These are phyloP conservation scores for Dendrocalamus latiflorus DNA, from an alignment of 202 grass and related monocot genomes.

Conservation along the genomic window DNA sequence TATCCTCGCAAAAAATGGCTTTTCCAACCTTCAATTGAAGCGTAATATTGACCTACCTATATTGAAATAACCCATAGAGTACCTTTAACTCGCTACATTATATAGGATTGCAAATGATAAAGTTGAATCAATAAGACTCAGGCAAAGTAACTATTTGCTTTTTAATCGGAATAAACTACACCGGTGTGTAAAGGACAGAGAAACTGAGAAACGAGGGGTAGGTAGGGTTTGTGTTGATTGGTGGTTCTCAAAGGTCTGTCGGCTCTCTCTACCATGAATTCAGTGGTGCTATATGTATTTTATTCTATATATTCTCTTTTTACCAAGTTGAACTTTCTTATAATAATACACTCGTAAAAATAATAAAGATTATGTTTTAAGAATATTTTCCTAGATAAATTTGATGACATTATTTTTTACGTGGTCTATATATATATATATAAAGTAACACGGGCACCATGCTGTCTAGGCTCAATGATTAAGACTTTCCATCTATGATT, in stretches of 20 bases:
- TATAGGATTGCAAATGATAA: background rate
- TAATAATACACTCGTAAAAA: background rate
- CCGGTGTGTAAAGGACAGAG: background rate
- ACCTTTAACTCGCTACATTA: background rate
- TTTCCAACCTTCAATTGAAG: background rate
- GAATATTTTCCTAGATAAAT: too few relatives aligned
- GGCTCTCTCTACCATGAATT: background rate
- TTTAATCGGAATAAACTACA: background rate
- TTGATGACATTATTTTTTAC: too few relatives aligned
- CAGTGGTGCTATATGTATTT: background rate
- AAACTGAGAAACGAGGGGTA: background rate
- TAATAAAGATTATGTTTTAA: too few relatives aligned
- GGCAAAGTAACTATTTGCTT: conserved; percentile 22
- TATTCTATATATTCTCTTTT: background rate
- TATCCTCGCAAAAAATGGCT: background rate
- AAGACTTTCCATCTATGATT: too few relatives aligned
- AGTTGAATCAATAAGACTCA: background rate
- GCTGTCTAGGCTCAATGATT: too few relatives aligned
- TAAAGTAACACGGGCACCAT: too few relatives aligned
- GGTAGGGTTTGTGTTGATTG: conserved; percentile 14
- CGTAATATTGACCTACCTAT: background rate
- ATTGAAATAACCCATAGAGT: background rate
- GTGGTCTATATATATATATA: too few relatives aligned
- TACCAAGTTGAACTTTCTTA: background rate
- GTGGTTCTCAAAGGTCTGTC: background rate